phyloP scores from a whole-genome alignment of 73 alveolate species.

The Blepharisma japonicum region DNA sequence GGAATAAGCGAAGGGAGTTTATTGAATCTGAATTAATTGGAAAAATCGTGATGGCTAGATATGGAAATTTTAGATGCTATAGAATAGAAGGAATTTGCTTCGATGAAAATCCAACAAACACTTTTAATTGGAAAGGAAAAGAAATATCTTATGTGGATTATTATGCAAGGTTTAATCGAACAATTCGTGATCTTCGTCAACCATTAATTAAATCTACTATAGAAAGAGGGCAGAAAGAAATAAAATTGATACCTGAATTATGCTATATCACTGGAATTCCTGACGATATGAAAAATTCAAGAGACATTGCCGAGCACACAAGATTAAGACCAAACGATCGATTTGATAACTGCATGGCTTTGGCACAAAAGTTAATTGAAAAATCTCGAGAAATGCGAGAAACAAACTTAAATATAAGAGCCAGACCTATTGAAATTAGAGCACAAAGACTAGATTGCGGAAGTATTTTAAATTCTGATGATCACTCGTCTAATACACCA shows the following conservation, averaged over 20 bases:
- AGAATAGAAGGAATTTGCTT: conserved; percentile 4
- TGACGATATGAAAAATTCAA: conserved; percentile 84
- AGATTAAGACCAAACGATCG: conserved; percentile 57
- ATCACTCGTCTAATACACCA: too few species aligned
- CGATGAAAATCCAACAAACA: conserved; percentile 13
- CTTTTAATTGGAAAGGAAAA: neutral
- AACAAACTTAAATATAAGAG: too few species aligned
- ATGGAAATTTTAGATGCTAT: conserved; percentile 23
- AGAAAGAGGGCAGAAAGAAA: conserved; percentile 42
- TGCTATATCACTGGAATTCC: conserved; percentile 88
- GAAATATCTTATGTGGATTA: neutral
- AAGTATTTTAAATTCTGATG: too few species aligned
- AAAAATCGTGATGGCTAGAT: conserved; percentile 35
- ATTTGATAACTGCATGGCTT: conserved; percentile 46
- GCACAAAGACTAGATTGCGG: too few species aligned
- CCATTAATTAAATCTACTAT: neutral
- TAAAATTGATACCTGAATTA: conserved; percentile 82
- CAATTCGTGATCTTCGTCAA: neutral
- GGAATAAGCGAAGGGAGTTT: neutral
- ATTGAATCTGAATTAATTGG: conserved; percentile 38
- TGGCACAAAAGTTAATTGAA: conserved; percentile 31
- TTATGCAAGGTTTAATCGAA: neutral
- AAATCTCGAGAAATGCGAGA: too few species aligned
- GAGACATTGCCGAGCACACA: conserved; percentile 66
- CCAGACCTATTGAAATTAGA: too few species aligned